A percentile compares a stretch with the other conserved stretches of the same genome.
These are phyloP conservation scores for Pseudogymnoascus sp. DNA, from an alignment of 2,329 filamentous ascomycete genomes.

Conservation along the genomic window DNA sequence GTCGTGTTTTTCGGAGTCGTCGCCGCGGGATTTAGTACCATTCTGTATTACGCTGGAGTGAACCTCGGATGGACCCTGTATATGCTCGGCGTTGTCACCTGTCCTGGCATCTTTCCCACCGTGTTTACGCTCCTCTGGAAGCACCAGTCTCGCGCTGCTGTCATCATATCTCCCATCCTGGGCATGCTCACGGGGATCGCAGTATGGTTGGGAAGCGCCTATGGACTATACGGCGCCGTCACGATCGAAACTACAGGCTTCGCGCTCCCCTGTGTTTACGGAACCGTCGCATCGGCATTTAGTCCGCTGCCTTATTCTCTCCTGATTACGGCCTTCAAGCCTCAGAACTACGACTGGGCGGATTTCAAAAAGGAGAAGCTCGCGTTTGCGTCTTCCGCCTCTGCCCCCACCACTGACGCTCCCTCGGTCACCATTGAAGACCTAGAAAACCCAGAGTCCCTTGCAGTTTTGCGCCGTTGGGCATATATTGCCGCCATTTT, in stretches of 20 bases:
- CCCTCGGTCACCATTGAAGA: conserved; percentile 22
- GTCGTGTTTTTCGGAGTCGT: conserved; percentile 45
- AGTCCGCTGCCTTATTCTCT: conserved; percentile 37
- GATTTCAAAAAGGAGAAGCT: conserved; percentile 35
- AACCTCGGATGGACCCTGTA: conserved; percentile 47
- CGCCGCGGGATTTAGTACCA: conserved; percentile 42
- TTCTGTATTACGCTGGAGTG: conserved; percentile 45
- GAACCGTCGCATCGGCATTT: conserved; percentile 41
- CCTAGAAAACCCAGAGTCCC: conserved; percentile 24
- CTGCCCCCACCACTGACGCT: conserved; percentile 21
- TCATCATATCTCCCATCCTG: conserved; percentile 41
- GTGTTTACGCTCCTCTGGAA: conserved; percentile 45
- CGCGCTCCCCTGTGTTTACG: conserved; percentile 44
- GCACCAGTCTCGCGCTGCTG: conserved; percentile 40
- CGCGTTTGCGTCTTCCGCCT: conserved; percentile 27
- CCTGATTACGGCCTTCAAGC: conserved; percentile 38
- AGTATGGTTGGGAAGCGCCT: conserved; percentile 44
- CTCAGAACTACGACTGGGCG: conserved; percentile 31
- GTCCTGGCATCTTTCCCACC: conserved; percentile 46
- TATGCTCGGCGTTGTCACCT: conserved; percentile 45
- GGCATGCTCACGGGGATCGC: conserved; percentile 43
- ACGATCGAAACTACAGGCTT: conserved; percentile 40
- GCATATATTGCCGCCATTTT: conserved; percentile 37
- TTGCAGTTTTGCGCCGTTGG: conserved; percentile 33
- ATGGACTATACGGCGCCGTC: conserved; percentile 38